A percentile compares a stretch with the other conserved stretches of the same genome.
Conservation (phyloP, 164 flowering plant genomes). For the Vitis cinerea region DNA sequence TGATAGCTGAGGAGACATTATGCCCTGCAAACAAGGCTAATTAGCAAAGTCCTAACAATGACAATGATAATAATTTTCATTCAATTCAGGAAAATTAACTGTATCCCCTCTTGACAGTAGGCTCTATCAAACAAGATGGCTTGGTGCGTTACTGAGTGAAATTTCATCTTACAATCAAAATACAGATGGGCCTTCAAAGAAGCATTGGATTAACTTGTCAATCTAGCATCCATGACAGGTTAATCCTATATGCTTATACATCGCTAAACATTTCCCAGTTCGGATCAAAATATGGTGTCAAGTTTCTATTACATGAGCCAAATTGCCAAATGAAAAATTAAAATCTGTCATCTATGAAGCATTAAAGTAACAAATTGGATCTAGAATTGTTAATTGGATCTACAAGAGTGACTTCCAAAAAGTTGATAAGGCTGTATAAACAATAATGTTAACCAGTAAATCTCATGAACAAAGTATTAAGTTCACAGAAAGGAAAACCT, state of each 20-base stretch:
- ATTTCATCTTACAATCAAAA: too few species aligned
- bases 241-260: too few species aligned
- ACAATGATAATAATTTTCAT: too few species aligned
- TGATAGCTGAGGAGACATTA: slow-evolving; percentile 90
- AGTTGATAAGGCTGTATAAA: background rate
- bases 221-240: too few species aligned
- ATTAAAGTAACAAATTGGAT: background rate
- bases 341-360: background rate
- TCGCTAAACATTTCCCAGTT: background rate
- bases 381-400: background rate
- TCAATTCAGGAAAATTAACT: too few species aligned
- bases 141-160: too few species aligned
- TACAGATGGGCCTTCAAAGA: too few species aligned
- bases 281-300: background rate
- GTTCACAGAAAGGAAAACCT: slow-evolving; percentile 46
- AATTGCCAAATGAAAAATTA: background rate
- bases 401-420: background rate
- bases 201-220: too few species aligned
- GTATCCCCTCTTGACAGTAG: too few species aligned
- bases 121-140: too few species aligned
- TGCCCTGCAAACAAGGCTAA: slow-evolving; percentile 60
- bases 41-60: background rate
- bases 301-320: background rate
- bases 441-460: background rate
- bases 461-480: slow-evolving; percentile 1